Percentiles rank a stretch among this genome's conserved stretches.
Conservation (phyloP, 805 yeast genomes). For the Scheffersomyces amazonensis region DNA sequence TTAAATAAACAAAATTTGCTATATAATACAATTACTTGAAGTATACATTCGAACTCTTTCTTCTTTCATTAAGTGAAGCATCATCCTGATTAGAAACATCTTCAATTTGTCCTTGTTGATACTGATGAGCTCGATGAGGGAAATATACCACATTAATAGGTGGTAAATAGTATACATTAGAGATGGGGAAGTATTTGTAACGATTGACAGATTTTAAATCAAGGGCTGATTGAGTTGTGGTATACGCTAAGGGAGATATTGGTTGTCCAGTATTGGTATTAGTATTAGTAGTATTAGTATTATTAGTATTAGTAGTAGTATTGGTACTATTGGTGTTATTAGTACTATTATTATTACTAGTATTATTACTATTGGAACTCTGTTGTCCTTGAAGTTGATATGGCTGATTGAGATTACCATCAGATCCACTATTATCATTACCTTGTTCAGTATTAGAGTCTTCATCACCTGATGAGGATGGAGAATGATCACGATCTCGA, state of each 20-base stretch:
- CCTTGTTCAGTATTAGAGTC: not conserved
- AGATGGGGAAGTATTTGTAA: slow-evolving; percentile 51
- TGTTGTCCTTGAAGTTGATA: not conserved
- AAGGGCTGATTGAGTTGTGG: slow-evolving; percentile 6
- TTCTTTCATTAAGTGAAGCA: slow-evolving; percentile 8
- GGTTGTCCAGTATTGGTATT: not conserved
- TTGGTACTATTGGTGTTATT: not conserved
- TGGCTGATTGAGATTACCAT: too few relatives aligned
- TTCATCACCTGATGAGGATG: not conserved
- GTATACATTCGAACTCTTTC: slow-evolving; percentile 24
- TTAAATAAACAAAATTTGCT: too few relatives aligned
- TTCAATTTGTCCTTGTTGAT: slow-evolving; percentile 8
- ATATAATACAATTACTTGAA: slow-evolving; percentile 11
- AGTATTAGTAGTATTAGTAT: not conserved
- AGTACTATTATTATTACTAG: slow-evolving; percentile 1
- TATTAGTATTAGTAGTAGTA: not conserved
- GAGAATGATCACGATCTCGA: not conserved
- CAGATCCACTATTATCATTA: too few relatives aligned
- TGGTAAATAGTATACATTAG: slow-evolving; percentile 49
- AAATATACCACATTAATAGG: slow-evolving; percentile 56
- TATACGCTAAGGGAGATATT: slow-evolving; percentile 11
- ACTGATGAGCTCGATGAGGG: slow-evolving; percentile 53
- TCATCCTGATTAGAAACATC: slow-evolving; percentile 7
- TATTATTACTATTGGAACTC: not conserved
- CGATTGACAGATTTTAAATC: slow-evolving; percentile 10